phyloP scores from a whole-genome alignment of 2,329 filamentous ascomycete species.

The Sclerotinia glacialis region DNA sequence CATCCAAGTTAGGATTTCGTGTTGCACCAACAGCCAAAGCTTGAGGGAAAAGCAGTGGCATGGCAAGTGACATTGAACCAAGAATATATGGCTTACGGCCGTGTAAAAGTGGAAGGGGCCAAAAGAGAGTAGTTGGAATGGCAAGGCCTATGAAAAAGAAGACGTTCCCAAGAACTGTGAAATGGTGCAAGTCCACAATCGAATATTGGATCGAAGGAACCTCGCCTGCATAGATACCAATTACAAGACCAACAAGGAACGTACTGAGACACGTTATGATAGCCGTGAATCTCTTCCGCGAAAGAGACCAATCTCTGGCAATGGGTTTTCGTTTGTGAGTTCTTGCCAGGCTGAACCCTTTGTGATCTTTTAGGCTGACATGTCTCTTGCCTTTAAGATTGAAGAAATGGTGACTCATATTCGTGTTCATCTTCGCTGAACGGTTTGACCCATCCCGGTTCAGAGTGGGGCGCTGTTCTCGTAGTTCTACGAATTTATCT shows the following conservation, averaged over 20 bases:
- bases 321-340: constrained; percentile 62
- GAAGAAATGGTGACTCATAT: constrained; percentile 28
- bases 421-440: constrained; percentile 22
- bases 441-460: constrained; percentile 19
- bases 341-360: constrained; percentile 52
- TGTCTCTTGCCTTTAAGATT: constrained; percentile 52
- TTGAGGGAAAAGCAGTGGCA: constrained; percentile 74
- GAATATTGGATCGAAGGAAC: constrained; percentile 78
- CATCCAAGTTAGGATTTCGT: constrained; percentile 53
- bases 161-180: constrained; percentile 70
- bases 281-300: constrained; percentile 67
- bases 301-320: constrained; percentile 67
- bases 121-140: constrained; percentile 66
- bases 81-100: constrained; percentile 77
- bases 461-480: not conserved
- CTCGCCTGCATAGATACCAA: constrained; percentile 75
- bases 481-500: constrained; percentile 13
- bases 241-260: constrained; percentile 64
- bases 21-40: constrained; percentile 60
- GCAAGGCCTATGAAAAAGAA: constrained; percentile 69
- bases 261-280: constrained; percentile 70
- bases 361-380: constrained; percentile 49
- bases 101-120: constrained; percentile 72
- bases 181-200: constrained; percentile 65
- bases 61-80: constrained; percentile 62